Conservation (phyloP, 2,329 filamentous ascomycete genomes). For the Trichoderma koningii region DNA sequence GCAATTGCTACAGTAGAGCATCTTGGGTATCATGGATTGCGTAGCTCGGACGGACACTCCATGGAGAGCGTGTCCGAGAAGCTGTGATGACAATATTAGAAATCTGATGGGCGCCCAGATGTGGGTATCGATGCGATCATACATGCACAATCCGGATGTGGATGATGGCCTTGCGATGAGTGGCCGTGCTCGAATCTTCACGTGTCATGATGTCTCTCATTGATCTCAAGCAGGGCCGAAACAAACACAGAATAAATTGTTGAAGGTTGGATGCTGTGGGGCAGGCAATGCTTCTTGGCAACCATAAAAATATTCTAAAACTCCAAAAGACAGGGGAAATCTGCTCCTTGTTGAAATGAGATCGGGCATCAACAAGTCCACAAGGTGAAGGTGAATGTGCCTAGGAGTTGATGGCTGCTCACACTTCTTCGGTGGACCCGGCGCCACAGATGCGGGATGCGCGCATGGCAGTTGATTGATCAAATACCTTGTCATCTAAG, state of each 20-base stretch:
- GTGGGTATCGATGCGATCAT: conserved; percentile 10
- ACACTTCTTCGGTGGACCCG: no score
- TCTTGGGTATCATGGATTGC: no score
- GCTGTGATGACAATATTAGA: conserved; percentile 6
- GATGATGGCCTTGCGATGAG: not conserved
- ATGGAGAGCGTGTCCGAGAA: conserved; percentile 5
- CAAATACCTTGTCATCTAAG: no score
- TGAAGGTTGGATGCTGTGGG: conserved; percentile 2
- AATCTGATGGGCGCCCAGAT: conserved; percentile 2
- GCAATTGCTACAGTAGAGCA: no score
- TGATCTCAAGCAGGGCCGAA: not conserved
- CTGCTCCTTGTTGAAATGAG: not conserved
- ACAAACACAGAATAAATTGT: not conserved
- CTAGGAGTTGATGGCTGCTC: no score
- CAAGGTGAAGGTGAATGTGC: not conserved
- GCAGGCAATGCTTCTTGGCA: not conserved
- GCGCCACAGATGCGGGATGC: no score
- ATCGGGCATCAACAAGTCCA: conserved; percentile 12
- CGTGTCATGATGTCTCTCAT: not conserved
- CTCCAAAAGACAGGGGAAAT: not conserved
- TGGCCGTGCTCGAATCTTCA: not conserved
- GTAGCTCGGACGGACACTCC: conserved; percentile 6
- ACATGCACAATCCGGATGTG: not conserved
- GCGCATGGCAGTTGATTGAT: no score
- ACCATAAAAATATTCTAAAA: not conserved